Base-by-base conservation (phyloP, 768 basidiomycete genomes). In the Russula foetens region DNA sequence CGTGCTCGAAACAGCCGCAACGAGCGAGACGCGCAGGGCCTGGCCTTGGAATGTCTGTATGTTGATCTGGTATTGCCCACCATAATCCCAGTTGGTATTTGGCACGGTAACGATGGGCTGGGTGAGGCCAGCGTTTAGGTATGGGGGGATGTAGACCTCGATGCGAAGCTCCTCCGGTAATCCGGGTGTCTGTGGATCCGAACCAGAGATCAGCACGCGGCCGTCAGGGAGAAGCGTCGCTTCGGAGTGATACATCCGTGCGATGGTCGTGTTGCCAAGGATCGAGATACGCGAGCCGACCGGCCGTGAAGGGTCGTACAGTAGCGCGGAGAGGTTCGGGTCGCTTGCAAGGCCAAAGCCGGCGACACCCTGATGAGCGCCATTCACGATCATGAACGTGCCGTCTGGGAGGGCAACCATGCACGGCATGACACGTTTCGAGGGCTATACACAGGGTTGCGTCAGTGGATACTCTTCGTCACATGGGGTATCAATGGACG, bases 141-240 rank as follows among this genome's bases (percentile, higher is more conserved):
- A 98, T 14, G 89, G 90, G 4, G 96, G 96, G 67, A 89, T 80
- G 74, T 96, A 97, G 26, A 86, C 84, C 70, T 88, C 79, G 64
- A 80, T 80, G 15, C 92, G 81, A 72, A 90, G 85, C 69, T 95
- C 90, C 63, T 93, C 84, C 0, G 84, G 83, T 67, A 82, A 87
- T 38, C 74, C 76, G 56, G 60, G 52, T 24, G 82, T 84, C 69
- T 86, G 73, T 8, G 85, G 87, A 66, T 88, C 89, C 7, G 86
- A 89, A 0, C 89, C 90, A 7, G 89, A 87, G 41, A 92, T 76
- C 49, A 91, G 73, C 31, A 91, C 80, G 6, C 86, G 83, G 6
- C 84, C 90, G 63, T 90, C 89, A 0, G 84, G 84, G 24, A 91
- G 79, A 14, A 91, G 79, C 29, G 80, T 83, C 7, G 86, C 86